Conservation (phyloP, 164 flowering plant species). For the Protea cynaroides region DNA sequence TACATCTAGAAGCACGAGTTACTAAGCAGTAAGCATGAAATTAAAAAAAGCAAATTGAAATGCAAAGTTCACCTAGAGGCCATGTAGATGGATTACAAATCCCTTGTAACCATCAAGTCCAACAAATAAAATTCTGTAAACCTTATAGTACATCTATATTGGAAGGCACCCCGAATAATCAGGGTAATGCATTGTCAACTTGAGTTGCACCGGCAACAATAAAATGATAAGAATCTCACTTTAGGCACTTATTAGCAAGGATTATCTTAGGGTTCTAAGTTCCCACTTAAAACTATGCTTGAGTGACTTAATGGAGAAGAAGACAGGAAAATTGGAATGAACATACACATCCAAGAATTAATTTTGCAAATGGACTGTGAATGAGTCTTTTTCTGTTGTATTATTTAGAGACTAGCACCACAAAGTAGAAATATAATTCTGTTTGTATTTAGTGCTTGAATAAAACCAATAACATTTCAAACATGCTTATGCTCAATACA, state of each 20-base stretch:
- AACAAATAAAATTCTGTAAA: background rate
- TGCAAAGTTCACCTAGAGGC: background rate
- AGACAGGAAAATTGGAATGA: too few relatives aligned
- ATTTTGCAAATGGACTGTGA: too few relatives aligned
- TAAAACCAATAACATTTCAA: too few relatives aligned
- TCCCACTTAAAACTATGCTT: background rate
- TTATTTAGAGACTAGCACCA: too few relatives aligned
- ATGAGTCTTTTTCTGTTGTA: too few relatives aligned
- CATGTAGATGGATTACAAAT: background rate
- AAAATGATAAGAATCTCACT: background rate
- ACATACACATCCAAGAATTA: too few relatives aligned
- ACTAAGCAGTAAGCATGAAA: background rate
- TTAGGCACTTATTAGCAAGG: too few relatives aligned
- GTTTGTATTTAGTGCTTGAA: too few relatives aligned
- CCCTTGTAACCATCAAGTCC: background rate
- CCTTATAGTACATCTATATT: background rate
- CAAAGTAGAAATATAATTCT: too few relatives aligned
- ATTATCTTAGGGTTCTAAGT: background rate
- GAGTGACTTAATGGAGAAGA: background rate
- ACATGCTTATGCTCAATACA: background rate
- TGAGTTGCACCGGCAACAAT: too few relatives aligned
- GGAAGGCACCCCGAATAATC: background rate
- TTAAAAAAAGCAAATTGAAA: background rate
- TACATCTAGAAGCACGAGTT: background rate
- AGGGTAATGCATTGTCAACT: background rate